Conservation (phyloP, 2,329 filamentous ascomycete genomes). For the Aspergillus quadricinctus region DNA sequence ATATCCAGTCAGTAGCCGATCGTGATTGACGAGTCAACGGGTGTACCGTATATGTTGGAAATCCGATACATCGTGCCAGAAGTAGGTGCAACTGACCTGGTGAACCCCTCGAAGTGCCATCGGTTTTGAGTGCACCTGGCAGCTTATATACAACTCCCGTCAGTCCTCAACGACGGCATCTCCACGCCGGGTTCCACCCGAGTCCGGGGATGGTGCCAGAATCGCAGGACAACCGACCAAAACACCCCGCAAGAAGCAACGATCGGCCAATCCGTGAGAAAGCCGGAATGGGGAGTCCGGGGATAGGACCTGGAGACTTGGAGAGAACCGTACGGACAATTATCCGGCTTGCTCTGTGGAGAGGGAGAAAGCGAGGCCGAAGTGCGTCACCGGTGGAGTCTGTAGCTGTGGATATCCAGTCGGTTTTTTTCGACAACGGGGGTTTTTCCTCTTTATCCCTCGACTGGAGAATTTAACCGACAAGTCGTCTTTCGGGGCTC, state of each 20-base stretch:
- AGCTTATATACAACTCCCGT: background rate
- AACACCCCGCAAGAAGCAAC: constrained; percentile 3
- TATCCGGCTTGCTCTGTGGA: constrained; percentile 7
- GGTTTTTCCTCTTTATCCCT: constrained; percentile 9
- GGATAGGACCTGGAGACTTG: constrained; percentile 1
- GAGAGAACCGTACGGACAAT: constrained; percentile 6
- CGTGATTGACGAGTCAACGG: background rate
- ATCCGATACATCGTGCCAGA: constrained; percentile 18
- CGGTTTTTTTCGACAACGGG: constrained; percentile 13
- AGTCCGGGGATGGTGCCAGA: constrained; percentile 10
- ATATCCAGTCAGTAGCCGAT: background rate
- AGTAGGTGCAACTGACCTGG: background rate
- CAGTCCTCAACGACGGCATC: background rate
- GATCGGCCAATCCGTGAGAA: constrained; percentile 3
- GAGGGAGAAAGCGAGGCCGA: background rate
- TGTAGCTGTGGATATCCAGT: constrained; percentile 6
- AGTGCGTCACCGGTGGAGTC: constrained; percentile 12
- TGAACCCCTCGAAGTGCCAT: background rate
- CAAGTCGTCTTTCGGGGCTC: background rate
- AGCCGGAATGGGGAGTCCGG: constrained; percentile 5
- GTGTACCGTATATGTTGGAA: constrained; percentile 18
- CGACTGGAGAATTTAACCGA: constrained; percentile 12
- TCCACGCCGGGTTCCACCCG: background rate
- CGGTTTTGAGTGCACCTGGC: background rate
- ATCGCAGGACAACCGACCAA: constrained; percentile 2